These are phyloP conservation scores for Leishmania turanica DNA, from an alignment of 208 protist genomes.

Conservation along the genomic window DNA sequence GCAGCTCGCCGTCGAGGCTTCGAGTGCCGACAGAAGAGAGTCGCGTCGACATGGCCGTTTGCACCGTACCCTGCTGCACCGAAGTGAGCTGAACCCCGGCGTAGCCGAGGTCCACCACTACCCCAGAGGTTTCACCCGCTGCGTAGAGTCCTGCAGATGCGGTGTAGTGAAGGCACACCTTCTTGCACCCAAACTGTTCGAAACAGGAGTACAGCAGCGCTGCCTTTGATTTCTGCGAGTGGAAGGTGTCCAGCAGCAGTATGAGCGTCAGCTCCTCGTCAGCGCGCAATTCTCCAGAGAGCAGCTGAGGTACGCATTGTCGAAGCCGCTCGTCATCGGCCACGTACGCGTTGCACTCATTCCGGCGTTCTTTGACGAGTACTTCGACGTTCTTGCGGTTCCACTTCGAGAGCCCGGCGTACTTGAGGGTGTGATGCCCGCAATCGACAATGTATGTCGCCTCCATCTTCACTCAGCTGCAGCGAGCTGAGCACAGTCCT, in stretches of 20 bases:
- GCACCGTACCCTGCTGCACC: conserved; percentile 41
- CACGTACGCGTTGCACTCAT: conserved; percentile 25
- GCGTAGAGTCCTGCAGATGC: conserved; percentile 65
- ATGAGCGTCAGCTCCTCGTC: conserved; percentile 66
- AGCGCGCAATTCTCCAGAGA: conserved; percentile 20
- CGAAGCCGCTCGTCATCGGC: conserved; percentile 25
- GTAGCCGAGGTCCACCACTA: conserved; percentile 76
- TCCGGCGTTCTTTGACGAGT: conserved; percentile 22
- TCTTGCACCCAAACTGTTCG: conserved; percentile 60
- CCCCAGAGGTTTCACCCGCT: conserved; percentile 64
- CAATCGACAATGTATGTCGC: conserved; percentile 55
- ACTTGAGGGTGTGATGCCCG: conserved; percentile 65
- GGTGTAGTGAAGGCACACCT: conserved; percentile 52
- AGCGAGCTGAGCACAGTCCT: neutral
- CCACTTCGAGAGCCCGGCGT: conserved; percentile 44
- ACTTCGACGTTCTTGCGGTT: conserved; percentile 16
- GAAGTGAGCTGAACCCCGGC: conserved; percentile 59
- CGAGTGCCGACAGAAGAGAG: conserved; percentile 41
- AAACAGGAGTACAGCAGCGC: conserved; percentile 63
- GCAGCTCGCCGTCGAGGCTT: conserved; percentile 44
- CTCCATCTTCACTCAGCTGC: conserved; percentile 25
- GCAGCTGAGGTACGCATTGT: conserved; percentile 23
- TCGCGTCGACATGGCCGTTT: conserved; percentile 30
- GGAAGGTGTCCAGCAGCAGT: conserved; percentile 55
- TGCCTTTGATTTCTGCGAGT: conserved; percentile 54